Evolutionary conservation across 1,139 yeast species (phyloP).

Genomic region (Saccharomyces hybrid): DNA sequence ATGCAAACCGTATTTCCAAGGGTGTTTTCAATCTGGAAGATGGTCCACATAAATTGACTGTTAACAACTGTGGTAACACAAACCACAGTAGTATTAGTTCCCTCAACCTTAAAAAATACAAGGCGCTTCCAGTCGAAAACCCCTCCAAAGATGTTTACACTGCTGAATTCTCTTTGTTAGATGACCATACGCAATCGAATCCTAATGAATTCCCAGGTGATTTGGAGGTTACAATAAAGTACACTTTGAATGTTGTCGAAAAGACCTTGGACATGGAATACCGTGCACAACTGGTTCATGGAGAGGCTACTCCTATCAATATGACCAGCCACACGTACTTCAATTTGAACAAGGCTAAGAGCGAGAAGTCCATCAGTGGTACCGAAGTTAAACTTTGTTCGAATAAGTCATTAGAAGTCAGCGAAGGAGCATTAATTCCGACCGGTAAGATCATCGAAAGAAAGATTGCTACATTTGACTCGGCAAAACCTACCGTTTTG

Average conservation of each 20-base stretch:
- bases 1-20: conserved; percentile 49
- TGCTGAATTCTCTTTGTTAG: not conserved
- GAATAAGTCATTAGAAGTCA: conserved; percentile 34
- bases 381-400: conserved; percentile 24
- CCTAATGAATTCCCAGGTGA: conserved; percentile 8
- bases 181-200: not conserved
- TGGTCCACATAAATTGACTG: conserved; percentile 35
- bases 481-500: not conserved
- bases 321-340: not conserved
- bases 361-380: conserved; percentile 17
- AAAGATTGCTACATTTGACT: conserved; percentile 7
- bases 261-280: conserved; percentile 38
- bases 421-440: conserved; percentile 37
- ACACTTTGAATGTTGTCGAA: conserved; percentile 18
- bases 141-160: not conserved
- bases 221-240: conserved; percentile 7
- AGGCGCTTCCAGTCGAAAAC: conserved; percentile 36
- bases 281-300: conserved; percentile 30
- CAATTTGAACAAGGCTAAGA: conserved; percentile 9
- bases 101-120: conserved; percentile 41
- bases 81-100: conserved; percentile 49
- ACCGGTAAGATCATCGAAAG: conserved; percentile 41
- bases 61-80: conserved; percentile 36
- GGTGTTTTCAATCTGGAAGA: conserved; percentile 41
- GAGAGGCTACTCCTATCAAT: not conserved